phyloP scores from a whole-genome alignment of 768 basidiomycete species.

The Macrocybe gigantea region DNA sequence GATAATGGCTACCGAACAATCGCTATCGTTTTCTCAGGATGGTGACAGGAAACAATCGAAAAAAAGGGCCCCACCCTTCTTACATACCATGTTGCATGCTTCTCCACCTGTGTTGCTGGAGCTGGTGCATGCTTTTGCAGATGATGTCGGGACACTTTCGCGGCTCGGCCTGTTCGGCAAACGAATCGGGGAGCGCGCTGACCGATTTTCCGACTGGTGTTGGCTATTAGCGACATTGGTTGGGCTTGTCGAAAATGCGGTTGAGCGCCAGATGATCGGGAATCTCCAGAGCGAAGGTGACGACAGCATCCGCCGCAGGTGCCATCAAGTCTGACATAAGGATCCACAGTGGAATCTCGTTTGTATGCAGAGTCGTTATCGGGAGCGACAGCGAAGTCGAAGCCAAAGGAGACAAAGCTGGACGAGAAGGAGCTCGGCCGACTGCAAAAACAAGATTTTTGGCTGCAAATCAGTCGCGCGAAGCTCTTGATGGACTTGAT shows the following conservation, averaged over 20 bases:
- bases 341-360: slow-evolving; percentile 57
- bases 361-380: slow-evolving; percentile 70
- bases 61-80: slow-evolving; percentile 35
- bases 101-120: slow-evolving; percentile 81
- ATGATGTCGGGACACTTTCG: slow-evolving; percentile 77
- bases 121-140: slow-evolving; percentile 65
- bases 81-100: slow-evolving; percentile 72
- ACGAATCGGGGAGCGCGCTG: slow-evolving; percentile 62
- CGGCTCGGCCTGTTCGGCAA: slow-evolving; percentile 64
- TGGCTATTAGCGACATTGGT: slow-evolving; percentile 80
- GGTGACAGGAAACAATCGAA: slow-evolving; percentile 35
- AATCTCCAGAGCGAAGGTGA: slow-evolving; percentile 60
- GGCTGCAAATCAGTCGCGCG: slow-evolving; percentile 62
- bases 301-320: slow-evolving; percentile 4
- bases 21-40: slow-evolving; percentile 54
- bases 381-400: slow-evolving; percentile 65
- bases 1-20: slow-evolving; percentile 59
- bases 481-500: slow-evolving; percentile 83
- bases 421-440: slow-evolving; percentile 68
- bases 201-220: slow-evolving; percentile 77
- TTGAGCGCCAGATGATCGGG: slow-evolving; percentile 69
- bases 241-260: slow-evolving; percentile 76
- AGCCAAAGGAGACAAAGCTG: slow-evolving; percentile 46
- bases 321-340: slow-evolving; percentile 1
- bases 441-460: slow-evolving; percentile 67